A percentile compares a stretch with the other conserved stretches of the same genome.
phyloP scores from a whole-genome alignment of 2,329 filamentous ascomycete species.

The Sphaerostilbella broomeana region DNA sequence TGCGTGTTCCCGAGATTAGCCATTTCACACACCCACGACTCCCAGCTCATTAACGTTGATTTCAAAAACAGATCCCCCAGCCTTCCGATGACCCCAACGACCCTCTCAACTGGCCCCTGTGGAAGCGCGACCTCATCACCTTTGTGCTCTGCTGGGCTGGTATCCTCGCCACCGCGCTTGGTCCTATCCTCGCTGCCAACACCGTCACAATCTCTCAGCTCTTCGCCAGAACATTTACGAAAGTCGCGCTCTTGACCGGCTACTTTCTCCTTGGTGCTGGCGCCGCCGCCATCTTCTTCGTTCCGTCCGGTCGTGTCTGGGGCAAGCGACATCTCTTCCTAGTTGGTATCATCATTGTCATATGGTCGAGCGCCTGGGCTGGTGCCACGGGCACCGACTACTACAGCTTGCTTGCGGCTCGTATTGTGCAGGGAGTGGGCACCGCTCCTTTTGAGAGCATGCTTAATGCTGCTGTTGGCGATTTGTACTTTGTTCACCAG shows the following conservation, averaged over 20 bases:
- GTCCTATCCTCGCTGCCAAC: conserved; percentile 81
- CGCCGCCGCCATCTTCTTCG: conserved; percentile 74
- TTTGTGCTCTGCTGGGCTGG: conserved; percentile 70
- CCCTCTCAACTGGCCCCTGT: conserved; percentile 78
- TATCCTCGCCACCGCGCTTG: conserved; percentile 77
- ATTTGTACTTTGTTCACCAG: conserved; percentile 83
- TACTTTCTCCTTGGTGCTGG: conserved; percentile 83
- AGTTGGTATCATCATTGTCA: conserved; percentile 65
- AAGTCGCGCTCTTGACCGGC: conserved; percentile 75
- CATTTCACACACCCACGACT: too few relatives aligned
- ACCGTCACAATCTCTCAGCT: conserved; percentile 68
- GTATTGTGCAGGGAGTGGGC: conserved; percentile 80
- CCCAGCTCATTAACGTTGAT: background rate
- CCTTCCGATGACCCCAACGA: conserved; percentile 89
- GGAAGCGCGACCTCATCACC: conserved; percentile 76
- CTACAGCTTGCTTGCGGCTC: conserved; percentile 64
- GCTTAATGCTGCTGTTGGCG: conserved; percentile 82
- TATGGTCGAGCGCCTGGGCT: conserved; percentile 71
- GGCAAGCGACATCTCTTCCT: conserved; percentile 88
- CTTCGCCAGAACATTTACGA: conserved; percentile 61
- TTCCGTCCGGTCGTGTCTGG: conserved; percentile 83
- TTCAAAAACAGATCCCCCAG: conserved; percentile 55
- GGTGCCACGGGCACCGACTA: conserved; percentile 63
- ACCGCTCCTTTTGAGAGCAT: conserved; percentile 85
- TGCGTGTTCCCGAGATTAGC: conserved; percentile 39